Evolutionary conservation across 495 filamentous ascomycete species (phyloP).

Genomic region (Acidiella bohemica): DNA sequence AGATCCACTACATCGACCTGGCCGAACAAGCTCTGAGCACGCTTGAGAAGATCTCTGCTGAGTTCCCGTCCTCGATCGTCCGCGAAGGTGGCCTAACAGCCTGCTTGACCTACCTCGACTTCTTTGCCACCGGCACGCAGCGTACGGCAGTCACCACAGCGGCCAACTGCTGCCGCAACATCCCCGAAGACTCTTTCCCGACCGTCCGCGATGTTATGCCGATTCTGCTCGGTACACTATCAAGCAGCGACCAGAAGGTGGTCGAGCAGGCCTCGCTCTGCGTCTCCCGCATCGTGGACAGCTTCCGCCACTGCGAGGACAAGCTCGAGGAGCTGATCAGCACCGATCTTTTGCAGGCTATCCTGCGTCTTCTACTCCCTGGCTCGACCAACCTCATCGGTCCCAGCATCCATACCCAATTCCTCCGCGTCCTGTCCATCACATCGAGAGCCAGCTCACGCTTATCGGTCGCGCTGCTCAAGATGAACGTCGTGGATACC

Average conservation of each 20-base stretch:
- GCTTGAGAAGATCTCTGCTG: constrained; percentile 90
- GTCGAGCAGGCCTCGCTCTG: constrained; percentile 94
- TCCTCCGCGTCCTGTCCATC: constrained; percentile 78
- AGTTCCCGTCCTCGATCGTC: constrained; percentile 92
- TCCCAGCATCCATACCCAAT: constrained; percentile 90
- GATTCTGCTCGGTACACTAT: constrained; percentile 74
- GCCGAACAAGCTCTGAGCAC: constrained; percentile 97
- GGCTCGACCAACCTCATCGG: constrained; percentile 95
- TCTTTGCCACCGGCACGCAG: constrained; percentile 95
- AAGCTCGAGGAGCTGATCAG: constrained; percentile 88
- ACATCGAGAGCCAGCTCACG: constrained; percentile 75
- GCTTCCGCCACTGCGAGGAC: constrained; percentile 73
- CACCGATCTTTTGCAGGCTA: constrained; percentile 67
- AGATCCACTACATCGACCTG: constrained; percentile 92
- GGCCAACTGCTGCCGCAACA: constrained; percentile 93
- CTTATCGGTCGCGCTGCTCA: constrained; percentile 79
- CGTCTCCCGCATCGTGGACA: constrained; percentile 92
- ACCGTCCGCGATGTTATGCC: constrained; percentile 92
- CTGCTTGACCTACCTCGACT: constrained; percentile 87
- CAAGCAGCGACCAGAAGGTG: constrained; percentile 87
- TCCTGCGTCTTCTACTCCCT: constrained; percentile 81
- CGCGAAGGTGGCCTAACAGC: constrained; percentile 90
- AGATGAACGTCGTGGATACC: constrained; percentile 95
- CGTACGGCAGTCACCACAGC: constrained; percentile 92
- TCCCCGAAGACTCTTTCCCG: constrained; percentile 81